Percentiles rank a stretch among this genome's conserved stretches.
phyloP scores from a whole-genome alignment of 1,284 basidiomycete genomes.

The Ustilago vetiveriae region DNA sequence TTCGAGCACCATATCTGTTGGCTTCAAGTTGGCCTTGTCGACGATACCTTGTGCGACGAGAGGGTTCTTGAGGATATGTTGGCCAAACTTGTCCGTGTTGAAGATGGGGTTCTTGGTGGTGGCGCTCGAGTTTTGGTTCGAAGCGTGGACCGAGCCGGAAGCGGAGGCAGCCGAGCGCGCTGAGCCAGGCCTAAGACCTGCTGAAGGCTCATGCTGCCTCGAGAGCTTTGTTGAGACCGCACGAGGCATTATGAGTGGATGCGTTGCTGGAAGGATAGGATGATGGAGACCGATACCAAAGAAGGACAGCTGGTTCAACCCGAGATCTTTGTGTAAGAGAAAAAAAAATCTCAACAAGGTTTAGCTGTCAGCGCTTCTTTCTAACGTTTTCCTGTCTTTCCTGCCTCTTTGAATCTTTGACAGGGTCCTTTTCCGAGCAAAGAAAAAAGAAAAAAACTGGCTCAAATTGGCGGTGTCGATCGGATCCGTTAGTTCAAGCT shows the following conservation, averaged over 20 bases:
- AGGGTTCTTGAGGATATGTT: constrained; percentile 96
- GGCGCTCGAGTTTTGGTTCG: constrained; percentile 54
- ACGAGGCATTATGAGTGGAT: constrained; percentile 80
- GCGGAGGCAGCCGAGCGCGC: constrained; percentile 67
- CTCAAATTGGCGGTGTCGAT: too few relatives aligned
- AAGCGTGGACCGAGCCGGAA: constrained; percentile 48
- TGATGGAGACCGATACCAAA: constrained; percentile 16
- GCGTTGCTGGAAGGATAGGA: constrained; percentile 4
- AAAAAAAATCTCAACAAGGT: too few relatives aligned
- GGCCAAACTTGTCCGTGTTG: constrained; percentile 91
- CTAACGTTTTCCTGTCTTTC: constrained; percentile 1
- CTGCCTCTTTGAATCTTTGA: neutral
- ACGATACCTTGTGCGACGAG: constrained; percentile 78
- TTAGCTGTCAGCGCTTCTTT: too few relatives aligned
- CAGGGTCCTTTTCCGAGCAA: neutral
- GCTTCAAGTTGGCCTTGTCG: constrained; percentile 85
- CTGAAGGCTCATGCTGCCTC: constrained; percentile 77
- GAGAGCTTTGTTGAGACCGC: constrained; percentile 85
- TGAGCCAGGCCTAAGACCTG: constrained; percentile 71
- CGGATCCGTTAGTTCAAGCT: too few relatives aligned
- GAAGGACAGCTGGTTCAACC: too few relatives aligned
- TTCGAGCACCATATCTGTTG: constrained; percentile 95
- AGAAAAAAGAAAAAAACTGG: neutral
- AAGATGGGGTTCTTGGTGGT: constrained; percentile 67
- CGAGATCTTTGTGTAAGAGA: too few relatives aligned